These are phyloP conservation scores for Spergularia marina DNA, from an alignment of 148 eudicot genomes.

Conservation along the genomic window DNA sequence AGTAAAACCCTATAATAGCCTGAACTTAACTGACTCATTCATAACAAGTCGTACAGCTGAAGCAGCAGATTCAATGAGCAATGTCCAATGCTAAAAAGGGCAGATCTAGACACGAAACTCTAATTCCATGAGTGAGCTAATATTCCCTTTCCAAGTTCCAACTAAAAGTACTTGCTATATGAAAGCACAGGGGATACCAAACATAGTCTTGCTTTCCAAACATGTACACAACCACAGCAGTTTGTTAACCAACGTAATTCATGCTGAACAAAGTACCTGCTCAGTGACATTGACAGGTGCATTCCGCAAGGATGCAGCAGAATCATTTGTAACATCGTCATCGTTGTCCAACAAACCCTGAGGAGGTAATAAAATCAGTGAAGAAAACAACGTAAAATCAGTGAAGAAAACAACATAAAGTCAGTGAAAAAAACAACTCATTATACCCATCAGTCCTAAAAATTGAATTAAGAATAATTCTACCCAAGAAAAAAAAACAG, in stretches of 20 bases:
- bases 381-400: no score
- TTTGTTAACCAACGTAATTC: not conserved
- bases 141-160: no score
- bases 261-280: constrained; percentile 26
- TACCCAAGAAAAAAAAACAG: not conserved
- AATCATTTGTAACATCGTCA: constrained; percentile 26
- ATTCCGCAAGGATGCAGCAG: constrained; percentile 24
- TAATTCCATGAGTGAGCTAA: no score
- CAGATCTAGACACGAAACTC: no score
- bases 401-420: not conserved
- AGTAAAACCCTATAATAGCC: no score
- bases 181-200: not conserved
- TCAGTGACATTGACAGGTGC: constrained; percentile 21
- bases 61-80: no score
- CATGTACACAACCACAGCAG: not conserved
- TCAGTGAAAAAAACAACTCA: not conserved
- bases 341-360: constrained; percentile 35
- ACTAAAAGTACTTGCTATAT: not conserved
- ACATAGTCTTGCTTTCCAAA: no score
- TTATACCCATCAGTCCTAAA: not conserved
- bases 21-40: no score
- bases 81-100: no score
- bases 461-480: not conserved
- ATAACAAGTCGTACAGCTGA: no score
- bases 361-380: not conserved